Evolutionary conservation across 2,329 filamentous ascomycete species (phyloP), one percentile per base, ranked within the genome.

Genomic region (Colletotrichum destructivum): DNA sequence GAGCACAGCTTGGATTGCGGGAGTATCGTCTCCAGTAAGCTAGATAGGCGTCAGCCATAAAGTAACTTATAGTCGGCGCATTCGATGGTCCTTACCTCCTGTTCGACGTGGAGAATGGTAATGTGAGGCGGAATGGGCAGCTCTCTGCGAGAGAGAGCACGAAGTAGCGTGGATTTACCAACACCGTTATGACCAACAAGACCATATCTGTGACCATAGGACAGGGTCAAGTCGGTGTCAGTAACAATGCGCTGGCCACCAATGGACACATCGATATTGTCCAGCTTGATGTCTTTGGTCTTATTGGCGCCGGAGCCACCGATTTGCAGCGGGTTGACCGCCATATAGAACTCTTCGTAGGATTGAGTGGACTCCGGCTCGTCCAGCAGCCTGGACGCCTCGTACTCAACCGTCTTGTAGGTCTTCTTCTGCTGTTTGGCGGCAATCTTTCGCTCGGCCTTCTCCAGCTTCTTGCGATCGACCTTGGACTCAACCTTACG

Each of bases 301-400:
- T 98, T 99, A 76, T 90, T 89, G 71, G 93, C 85, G 42, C 91
- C 88, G 71, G 91, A 82, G 75, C 88, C 85, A 66, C 95, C 96
- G 72, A 98, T 79, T 81, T 98, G 96, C 74, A 99, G 89, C 73
- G 96, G 96, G 82, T 99, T 99, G 86, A 99, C 96, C 65, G 94
- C 93, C 96, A 99, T 98, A 89, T 97, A 99, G 85, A 99, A 98
- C 81, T 99, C 96, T 84, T 99, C 96, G 81, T 99, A 99, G 51
- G 94, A 97, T 87, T 98, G 92, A 15, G 95, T 87, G 77, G 92
- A 90, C 77, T 96, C 93, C 4, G 94, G 88, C 82, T 94, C 90
- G 79, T 97, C 92, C 75, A 99, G 90, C 75, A 99, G 87, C 76
- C 91, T 92, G 15, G 96, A 98, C 0, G 96, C 94, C 84, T 99